Percentiles rank a stretch among this genome's conserved stretches.
Conservation (phyloP, 2,329 filamentous ascomycete genomes). For the Pyricularia grisea region DNA sequence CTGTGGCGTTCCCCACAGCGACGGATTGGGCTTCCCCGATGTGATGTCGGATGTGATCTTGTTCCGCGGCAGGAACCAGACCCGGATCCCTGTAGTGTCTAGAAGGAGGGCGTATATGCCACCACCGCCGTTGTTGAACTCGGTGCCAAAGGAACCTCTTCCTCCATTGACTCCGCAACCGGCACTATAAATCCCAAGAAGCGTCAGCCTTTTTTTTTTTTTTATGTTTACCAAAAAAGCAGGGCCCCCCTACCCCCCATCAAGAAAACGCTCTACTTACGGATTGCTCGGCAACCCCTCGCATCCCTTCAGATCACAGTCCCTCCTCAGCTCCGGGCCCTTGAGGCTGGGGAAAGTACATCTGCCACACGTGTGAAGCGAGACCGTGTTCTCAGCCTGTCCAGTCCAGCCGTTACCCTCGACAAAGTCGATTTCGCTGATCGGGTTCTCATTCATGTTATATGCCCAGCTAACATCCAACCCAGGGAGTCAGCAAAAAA, state of each 20-base stretch:
- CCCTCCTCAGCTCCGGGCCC: slow-evolving; percentile 10
- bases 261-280: slow-evolving; percentile 2
- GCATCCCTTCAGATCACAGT: slow-evolving; percentile 12
- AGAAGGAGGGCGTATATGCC: slow-evolving; percentile 32
- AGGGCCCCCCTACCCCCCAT: too few relatives aligned
- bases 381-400: slow-evolving; percentile 32
- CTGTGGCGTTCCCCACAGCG: slow-evolving; percentile 28
- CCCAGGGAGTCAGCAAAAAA: not conserved
- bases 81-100: slow-evolving; percentile 27
- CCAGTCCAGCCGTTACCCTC: slow-evolving; percentile 34
- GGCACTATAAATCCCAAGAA: slow-evolving; percentile 8
- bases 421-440: slow-evolving; percentile 45
- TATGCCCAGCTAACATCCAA: slow-evolving; percentile 12
- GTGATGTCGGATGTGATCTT: slow-evolving; percentile 30
- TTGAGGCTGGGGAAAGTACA: slow-evolving; percentile 26
- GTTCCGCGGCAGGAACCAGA: slow-evolving; percentile 33
- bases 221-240: not conserved
- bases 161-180: slow-evolving; percentile 14
- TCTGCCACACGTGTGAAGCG: slow-evolving; percentile 36
- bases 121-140: slow-evolving; percentile 38
- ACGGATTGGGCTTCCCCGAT: slow-evolving; percentile 26
- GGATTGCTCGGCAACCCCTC: slow-evolving; percentile 8
- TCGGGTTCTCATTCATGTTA: slow-evolving; percentile 32
- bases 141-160: slow-evolving; percentile 27
- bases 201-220: not conserved